Conservation (phyloP, 2,329 filamentous ascomycete species). For the Fusarium robinianum region DNA sequence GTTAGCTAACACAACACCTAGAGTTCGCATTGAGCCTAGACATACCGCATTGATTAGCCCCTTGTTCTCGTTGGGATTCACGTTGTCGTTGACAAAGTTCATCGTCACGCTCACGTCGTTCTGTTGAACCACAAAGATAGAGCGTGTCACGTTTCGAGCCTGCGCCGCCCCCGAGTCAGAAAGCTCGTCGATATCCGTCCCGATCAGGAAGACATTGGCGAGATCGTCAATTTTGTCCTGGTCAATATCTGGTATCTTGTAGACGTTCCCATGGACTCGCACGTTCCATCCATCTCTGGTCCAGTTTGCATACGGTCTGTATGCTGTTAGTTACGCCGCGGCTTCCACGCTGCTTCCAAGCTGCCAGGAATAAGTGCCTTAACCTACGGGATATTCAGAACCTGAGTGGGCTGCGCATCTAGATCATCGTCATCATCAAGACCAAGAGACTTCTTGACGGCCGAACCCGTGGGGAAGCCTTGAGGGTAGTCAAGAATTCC, state of each 20-base stretch:
- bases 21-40: background rate
- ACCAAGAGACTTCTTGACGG: constrained; percentile 64
- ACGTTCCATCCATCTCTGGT: constrained; percentile 78
- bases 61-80: constrained; percentile 59
- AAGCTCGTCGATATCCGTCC: constrained; percentile 63
- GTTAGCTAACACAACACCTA: constrained; percentile 4
- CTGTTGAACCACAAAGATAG: constrained; percentile 78
- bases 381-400: constrained; percentile 67
- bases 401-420: constrained; percentile 67
- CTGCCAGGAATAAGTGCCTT: background rate
- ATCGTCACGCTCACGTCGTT: constrained; percentile 65
- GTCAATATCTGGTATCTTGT: constrained; percentile 73
- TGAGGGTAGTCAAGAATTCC: constrained; percentile 71
- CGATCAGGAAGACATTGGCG: constrained; percentile 72
- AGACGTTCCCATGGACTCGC: constrained; percentile 79
- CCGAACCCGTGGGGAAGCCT: constrained; percentile 64
- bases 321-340: constrained; percentile 4
- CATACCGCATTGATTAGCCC: constrained; percentile 54
- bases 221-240: constrained; percentile 68
- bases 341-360: no score
- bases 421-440: constrained; percentile 63
- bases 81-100: constrained; percentile 53
- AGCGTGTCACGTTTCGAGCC: constrained; percentile 72
- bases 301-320: constrained; percentile 73
- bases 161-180: constrained; percentile 63